phyloP scores from a whole-genome alignment of 139 green algal species.

The Chlamydomonas urium region DNA sequence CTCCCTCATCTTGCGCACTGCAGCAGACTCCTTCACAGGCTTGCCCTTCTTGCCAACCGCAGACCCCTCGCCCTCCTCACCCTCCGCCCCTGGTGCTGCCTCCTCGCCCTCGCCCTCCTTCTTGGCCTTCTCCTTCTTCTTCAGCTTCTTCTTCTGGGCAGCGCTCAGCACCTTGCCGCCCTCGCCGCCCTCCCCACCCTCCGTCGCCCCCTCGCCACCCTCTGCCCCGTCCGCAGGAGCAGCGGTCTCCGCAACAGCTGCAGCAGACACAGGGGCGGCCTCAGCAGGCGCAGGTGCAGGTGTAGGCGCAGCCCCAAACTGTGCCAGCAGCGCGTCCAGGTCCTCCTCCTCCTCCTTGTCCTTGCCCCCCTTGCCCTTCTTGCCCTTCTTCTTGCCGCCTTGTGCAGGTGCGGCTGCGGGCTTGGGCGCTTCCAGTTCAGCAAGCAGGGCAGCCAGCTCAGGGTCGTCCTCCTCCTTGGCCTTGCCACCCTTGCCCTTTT shows the following conservation, averaged over 20 bases:
- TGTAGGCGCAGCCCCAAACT: conserved; percentile 42
- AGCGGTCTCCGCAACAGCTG: conserved; percentile 11
- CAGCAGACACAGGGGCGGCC: conserved; percentile 2
- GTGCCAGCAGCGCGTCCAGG: conserved; percentile 65
- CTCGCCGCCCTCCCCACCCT: background rate
- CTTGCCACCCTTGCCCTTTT: conserved; percentile 35
- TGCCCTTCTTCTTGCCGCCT: conserved; percentile 42
- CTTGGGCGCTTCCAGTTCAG: conserved; percentile 61
- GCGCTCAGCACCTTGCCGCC: conserved; percentile 58
- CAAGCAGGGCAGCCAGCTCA: conserved; percentile 67
- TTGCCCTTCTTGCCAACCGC: conserved; percentile 48
- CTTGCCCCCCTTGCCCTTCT: conserved; percentile 28
- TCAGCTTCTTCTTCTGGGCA: conserved; percentile 80
- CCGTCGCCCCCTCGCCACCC: background rate
- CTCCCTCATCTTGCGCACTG: conserved; percentile 71
- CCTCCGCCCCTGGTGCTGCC: background rate
- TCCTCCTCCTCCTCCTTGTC: conserved; percentile 55
- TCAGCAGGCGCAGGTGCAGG: conserved; percentile 17
- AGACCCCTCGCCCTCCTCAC: conserved; percentile 21
- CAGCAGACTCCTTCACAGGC: conserved; percentile 69
- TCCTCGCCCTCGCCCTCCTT: conserved; percentile 55
- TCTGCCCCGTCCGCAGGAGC: conserved; percentile 6
- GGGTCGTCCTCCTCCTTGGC: conserved; percentile 46
- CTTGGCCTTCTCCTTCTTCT: conserved; percentile 80
- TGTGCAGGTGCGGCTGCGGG: conserved; percentile 12